These are phyloP conservation scores for Chamaenerion angustifolium DNA, from an alignment of 345 rosid genomes.

Conservation along the genomic window DNA sequence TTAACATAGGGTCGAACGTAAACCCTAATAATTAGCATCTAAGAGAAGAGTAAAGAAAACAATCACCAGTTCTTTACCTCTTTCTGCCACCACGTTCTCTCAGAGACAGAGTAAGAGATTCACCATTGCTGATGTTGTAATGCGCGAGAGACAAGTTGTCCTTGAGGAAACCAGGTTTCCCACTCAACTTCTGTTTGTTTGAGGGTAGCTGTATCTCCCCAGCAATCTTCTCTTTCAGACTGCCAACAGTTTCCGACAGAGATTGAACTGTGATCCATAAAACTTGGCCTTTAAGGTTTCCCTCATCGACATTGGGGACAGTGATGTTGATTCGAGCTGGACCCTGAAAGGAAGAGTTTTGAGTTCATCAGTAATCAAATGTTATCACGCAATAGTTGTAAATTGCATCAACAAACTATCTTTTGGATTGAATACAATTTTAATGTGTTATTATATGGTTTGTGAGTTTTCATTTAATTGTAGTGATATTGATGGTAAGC, in stretches of 20 bases:
- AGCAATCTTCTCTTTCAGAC: conserved; percentile 87
- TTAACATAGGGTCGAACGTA: too few species aligned
- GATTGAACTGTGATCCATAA: conserved; percentile 64
- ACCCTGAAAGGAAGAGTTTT: conserved; percentile 32
- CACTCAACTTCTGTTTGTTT: conserved; percentile 83
- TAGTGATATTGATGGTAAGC: too few species aligned
- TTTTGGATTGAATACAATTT: too few species aligned
- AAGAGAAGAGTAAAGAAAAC: too few species aligned
- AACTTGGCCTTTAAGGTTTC: conserved; percentile 57
- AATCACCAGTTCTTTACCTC: conserved; percentile 24
- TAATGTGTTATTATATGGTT: too few species aligned
- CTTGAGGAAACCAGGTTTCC: conserved; percentile 79
- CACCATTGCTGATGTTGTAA: conserved; percentile 65
- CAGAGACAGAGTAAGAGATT: conserved; percentile 42
- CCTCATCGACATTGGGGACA: conserved; percentile 66
- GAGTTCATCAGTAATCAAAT: too few species aligned
- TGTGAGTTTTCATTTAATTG: too few species aligned
- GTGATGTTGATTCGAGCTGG: conserved; percentile 43
- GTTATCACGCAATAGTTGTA: too few species aligned
- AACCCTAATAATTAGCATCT: too few species aligned
- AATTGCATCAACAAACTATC: too few species aligned
- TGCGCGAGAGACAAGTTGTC: conserved; percentile 80
- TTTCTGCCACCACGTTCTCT: conserved; percentile 87
- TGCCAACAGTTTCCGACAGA: conserved; percentile 57
- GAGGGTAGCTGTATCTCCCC: conserved; percentile 76